Conservation (phyloP, 768 basidiomycete species). For the Neoboletus magnificus region DNA sequence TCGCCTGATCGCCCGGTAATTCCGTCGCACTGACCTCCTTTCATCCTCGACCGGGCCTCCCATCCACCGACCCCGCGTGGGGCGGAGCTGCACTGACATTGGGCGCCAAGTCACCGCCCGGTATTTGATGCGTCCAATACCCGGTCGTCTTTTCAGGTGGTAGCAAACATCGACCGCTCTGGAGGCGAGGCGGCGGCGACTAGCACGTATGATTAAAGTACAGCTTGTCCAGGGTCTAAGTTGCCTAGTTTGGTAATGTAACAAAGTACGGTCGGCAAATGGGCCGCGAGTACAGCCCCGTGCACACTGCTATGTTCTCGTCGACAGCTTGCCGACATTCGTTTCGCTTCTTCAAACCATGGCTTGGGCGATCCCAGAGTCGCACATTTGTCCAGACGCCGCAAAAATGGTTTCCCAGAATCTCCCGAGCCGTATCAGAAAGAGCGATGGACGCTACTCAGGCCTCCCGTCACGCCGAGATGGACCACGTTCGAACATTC, state of each 20-base stretch:
- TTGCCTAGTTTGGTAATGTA: constrained; percentile 2
- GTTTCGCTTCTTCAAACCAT: constrained; percentile 15
- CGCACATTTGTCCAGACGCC: constrained; percentile 24
- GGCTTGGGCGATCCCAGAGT: constrained; percentile 6
- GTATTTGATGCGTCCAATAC: not conserved
- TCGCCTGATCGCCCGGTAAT: not conserved
- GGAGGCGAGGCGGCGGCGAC: not conserved
- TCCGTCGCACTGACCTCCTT: not conserved
- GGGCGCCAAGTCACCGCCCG: not conserved
- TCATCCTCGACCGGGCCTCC: not conserved
- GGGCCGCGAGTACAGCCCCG: not conserved
- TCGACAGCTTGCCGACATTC: constrained; percentile 19
- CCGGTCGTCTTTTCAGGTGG: not conserved
- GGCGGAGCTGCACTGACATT: not conserved
- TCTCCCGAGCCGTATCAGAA: constrained; percentile 14
- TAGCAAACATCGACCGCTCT: not conserved
- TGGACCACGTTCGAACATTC: constrained; percentile 38
- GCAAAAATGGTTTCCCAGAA: constrained; percentile 22
- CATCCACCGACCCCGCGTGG: not conserved
- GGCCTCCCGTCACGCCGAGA: constrained; percentile 34
- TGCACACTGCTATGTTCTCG: constrained; percentile 18
- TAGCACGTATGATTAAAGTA: not conserved
- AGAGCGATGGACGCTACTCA: constrained; percentile 10
- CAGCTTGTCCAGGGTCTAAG: not conserved
- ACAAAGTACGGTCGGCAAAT: not conserved